Evolutionary conservation across 192 early-diverging fungal species (phyloP).

Genomic region (Podila verticillata): DNA sequence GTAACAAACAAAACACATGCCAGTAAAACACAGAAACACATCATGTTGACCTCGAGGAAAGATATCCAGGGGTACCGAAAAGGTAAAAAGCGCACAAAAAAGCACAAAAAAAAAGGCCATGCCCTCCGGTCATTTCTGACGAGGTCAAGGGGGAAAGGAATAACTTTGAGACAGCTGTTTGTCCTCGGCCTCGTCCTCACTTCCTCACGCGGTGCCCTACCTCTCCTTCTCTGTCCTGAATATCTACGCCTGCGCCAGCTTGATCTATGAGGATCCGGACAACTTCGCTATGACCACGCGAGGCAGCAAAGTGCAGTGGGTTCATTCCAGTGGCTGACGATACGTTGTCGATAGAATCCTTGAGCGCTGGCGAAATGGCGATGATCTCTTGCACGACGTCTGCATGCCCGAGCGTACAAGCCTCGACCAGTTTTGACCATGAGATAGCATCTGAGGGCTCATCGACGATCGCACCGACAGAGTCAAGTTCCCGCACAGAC

Average conservation of each 20-base stretch:
- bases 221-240: slow-evolving; percentile 74
- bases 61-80: too few relatives aligned
- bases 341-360: slow-evolving; percentile 58
- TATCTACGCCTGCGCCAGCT: slow-evolving; percentile 66
- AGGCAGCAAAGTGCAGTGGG: slow-evolving; percentile 68
- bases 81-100: slow-evolving; percentile 3
- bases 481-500: slow-evolving; percentile 10
- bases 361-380: slow-evolving; percentile 36
- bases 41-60: too few relatives aligned
- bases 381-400: slow-evolving; percentile 54
- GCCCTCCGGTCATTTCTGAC: background rate
- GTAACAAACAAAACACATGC: background rate
- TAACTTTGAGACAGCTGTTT: background rate
- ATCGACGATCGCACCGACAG: slow-evolving; percentile 4
- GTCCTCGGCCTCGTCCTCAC: too few relatives aligned
- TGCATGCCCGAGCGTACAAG: slow-evolving; percentile 15
- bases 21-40: background rate
- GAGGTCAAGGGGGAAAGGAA: background rate
- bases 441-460: slow-evolving; percentile 32
- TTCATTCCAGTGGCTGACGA: slow-evolving; percentile 65
- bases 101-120: background rate
- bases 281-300: slow-evolving; percentile 65
- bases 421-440: slow-evolving; percentile 32
- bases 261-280: slow-evolving; percentile 66
- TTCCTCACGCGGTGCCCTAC: slow-evolving; percentile 32